Conservation (phyloP, 495 filamentous ascomycete genomes). For the Lophiotrema nucula region DNA sequence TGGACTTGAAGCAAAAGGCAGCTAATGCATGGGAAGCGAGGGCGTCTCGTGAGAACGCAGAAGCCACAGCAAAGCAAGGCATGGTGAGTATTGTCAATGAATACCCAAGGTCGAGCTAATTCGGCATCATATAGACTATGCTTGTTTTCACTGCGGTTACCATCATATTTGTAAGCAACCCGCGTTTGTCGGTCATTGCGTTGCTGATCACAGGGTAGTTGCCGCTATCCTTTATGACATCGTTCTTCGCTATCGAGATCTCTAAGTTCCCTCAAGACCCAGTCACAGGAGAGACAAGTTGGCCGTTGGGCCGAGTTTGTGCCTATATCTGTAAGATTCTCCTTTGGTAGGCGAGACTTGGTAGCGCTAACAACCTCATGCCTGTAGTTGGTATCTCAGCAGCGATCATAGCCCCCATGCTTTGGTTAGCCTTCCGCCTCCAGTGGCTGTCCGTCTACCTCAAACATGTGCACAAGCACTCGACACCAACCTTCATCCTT, state of each 20-base stretch:
- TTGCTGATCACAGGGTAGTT: constrained; percentile 33
- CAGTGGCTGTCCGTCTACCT: too few relatives aligned
- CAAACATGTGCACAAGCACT: too few relatives aligned
- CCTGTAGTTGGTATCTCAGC: too few relatives aligned
- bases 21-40: constrained; percentile 7
- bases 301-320: constrained; percentile 55
- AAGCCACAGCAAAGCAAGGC: constrained; percentile 55
- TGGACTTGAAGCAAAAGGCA: constrained; percentile 6
- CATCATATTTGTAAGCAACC: constrained; percentile 50
- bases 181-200: background rate
- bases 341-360: too few relatives aligned
- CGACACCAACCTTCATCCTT: too few relatives aligned
- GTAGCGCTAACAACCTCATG: too few relatives aligned
- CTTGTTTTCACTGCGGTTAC: constrained; percentile 72
- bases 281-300: constrained; percentile 31
- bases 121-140: constrained; percentile 51
- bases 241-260: constrained; percentile 63
- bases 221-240: constrained; percentile 62
- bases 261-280: constrained; percentile 48
- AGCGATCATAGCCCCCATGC: too few relatives aligned
- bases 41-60: background rate
- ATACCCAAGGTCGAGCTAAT: background rate
- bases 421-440: too few relatives aligned
- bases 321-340: constrained; percentile 59
- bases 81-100: constrained; percentile 49